Conservation (phyloP, 345 rosid species). For the Bretschneidera sinensis region DNA sequence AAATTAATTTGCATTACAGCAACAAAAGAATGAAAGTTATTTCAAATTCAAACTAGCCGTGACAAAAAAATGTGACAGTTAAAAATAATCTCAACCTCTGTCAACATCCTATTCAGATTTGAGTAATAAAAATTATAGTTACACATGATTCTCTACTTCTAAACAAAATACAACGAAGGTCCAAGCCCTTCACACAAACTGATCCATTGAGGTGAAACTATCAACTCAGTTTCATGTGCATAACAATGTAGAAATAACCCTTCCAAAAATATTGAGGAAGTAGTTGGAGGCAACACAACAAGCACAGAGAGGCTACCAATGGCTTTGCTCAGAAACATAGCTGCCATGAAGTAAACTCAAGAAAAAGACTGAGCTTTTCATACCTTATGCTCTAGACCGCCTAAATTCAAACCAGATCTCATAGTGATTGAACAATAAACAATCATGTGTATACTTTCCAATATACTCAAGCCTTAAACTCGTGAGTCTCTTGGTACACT, state of each 20-base stretch:
- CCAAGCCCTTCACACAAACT: neutral
- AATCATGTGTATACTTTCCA: conserved; percentile 74
- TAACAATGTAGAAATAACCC: neutral
- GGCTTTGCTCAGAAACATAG: neutral
- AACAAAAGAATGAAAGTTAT: no score
- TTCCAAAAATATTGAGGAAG: neutral
- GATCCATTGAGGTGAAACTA: neutral
- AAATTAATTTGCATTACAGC: neutral
- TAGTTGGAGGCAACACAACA: neutral
- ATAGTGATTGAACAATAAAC: conserved; percentile 90
- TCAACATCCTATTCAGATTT: neutral
- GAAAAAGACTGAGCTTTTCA: no score
- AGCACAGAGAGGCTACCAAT: neutral
- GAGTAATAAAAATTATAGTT: no score
- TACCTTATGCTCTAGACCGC: no score
- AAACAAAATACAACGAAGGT: neutral
- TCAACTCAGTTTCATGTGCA: neutral
- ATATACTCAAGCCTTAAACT: conserved; percentile 76
- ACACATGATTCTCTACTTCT: neutral
- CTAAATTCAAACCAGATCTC: no score
- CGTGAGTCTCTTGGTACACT: conserved; percentile 62
- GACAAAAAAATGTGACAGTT: neutral
- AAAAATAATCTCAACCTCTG: neutral
- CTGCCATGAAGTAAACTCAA: conserved; percentile 3
- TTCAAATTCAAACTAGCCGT: neutral